A percentile compares a stretch with the other conserved stretches of the same genome.
These are phyloP conservation scores for Encephalitozoon hellem DNA, from an alignment of 371 early-diverging fungal species.

Conservation along the genomic window DNA sequence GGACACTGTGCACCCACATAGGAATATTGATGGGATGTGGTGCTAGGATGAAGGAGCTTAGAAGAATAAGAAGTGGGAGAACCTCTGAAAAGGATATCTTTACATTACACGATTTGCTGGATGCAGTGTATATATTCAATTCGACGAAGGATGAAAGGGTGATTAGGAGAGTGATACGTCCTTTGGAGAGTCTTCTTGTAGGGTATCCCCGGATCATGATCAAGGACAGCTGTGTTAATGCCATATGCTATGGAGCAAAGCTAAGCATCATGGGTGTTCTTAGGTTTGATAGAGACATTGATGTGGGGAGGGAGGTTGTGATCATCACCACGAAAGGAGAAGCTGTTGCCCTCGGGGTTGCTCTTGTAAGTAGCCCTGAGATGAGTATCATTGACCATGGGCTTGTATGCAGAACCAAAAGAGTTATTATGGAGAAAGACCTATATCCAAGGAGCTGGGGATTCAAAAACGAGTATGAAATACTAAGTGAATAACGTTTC, in stretches of 20 bases:
- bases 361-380: constrained; percentile 86
- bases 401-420: constrained; percentile 91
- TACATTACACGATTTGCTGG: constrained; percentile 96
- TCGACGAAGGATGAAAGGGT: constrained; percentile 82
- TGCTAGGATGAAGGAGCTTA: constrained; percentile 98
- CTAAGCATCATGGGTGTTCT: constrained; percentile 91
- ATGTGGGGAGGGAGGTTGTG: constrained; percentile 83
- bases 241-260: constrained; percentile 97
- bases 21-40: constrained; percentile 87
- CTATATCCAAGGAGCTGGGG: constrained; percentile 95
- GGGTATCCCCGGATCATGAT: constrained; percentile 92
- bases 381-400: constrained; percentile 84
- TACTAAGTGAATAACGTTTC: constrained; percentile 31
- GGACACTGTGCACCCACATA: constrained; percentile 95
- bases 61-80: constrained; percentile 89
- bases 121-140: constrained; percentile 91
- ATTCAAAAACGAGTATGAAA: constrained; percentile 64
- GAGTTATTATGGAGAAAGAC: constrained; percentile 99
- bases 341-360: constrained; percentile 88
- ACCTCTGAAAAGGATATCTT: constrained; percentile 74
- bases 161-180: constrained; percentile 84
- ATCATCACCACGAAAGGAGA: constrained; percentile 99
- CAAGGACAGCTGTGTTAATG: constrained; percentile 94
- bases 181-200: constrained; percentile 84
- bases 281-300: constrained; percentile 86